Base-by-base conservation (phyloP, 2,329 filamentous ascomycete species). In the Trichothecium sympodiale region DNA sequence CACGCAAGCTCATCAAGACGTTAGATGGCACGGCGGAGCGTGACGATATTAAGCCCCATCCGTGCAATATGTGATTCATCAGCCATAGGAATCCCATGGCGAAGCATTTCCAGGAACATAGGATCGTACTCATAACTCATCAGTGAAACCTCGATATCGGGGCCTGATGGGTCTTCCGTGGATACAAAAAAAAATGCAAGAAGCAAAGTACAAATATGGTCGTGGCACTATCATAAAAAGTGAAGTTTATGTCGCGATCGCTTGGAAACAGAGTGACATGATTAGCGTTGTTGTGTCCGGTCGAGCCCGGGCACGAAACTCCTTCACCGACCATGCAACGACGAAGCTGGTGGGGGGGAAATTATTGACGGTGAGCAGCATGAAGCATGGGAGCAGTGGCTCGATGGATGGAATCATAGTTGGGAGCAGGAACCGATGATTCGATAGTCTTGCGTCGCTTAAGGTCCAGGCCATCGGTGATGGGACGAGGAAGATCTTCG, bases 361-460 rank as follows among this genome's bases (percentile, higher is more conserved):
- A 45, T 49, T 56, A 65, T 45, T 62, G 56, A 42, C 60, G 55
- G 35, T 61, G 50, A 17, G 57, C 52, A 18, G 62, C 57, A 35
- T 60, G 53, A 37, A 71, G 58, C 16, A 62, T 54, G 3, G 68
- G 60, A 26, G 64, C 57, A 26, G 64, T 56, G 36, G 67, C 56
- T 42, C 68, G 65, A 43, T 55, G 66, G 51, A 71, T 59, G 14
- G 62, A 46, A 33, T 74, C 68, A 46, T 71, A 74, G 14, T 54
- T 56, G 16, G 69, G 59, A 16, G 62, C 55, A 17, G 69, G 60
- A n/a, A 71, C 64, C 3, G 65, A 61, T 9, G 67, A 62, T 47
- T 84, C 78, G 43, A 76, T 67, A 1, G 83, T 88, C 66, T 88
- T 89, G 43, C 84, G 78, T 46, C 86, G 77, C 64, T 93, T 93